Percentiles rank a stretch among this genome's conserved stretches.
phyloP scores from a whole-genome alignment of 2,329 filamentous ascomycete species.

The Allantophomopsis cytisporea region DNA sequence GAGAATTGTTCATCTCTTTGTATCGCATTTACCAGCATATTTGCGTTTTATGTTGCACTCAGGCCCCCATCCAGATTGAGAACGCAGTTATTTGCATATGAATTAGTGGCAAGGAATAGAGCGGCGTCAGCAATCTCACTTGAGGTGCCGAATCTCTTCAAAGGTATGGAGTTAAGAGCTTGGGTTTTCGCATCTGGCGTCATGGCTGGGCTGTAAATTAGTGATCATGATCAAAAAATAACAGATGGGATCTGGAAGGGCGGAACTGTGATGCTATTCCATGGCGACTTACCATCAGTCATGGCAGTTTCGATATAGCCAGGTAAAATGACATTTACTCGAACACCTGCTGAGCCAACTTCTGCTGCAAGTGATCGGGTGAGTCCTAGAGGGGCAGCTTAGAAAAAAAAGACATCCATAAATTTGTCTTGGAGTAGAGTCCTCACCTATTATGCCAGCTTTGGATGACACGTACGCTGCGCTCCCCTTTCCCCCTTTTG shows the following conservation, averaged over 20 bases:
- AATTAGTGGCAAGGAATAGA: conserved; percentile 61
- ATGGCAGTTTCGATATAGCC: conserved; percentile 76
- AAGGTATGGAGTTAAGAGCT: conserved; percentile 41
- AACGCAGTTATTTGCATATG: conserved; percentile 77
- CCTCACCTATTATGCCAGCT: conserved; percentile 58
- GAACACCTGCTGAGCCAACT: conserved; percentile 44
- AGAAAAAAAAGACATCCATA: not conserved
- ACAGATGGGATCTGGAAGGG: conserved; percentile 12
- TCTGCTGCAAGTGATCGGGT: conserved; percentile 55
- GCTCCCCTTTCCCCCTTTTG: conserved; percentile 55
- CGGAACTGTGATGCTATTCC: conserved; percentile 8
- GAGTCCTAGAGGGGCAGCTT: conserved; percentile 32
- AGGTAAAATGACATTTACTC: conserved; percentile 70
- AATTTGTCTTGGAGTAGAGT: conserved; percentile 1
- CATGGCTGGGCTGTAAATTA: conserved; percentile 27
- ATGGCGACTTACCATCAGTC: conserved; percentile 45
- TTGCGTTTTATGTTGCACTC: conserved; percentile 40
- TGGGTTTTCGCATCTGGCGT: conserved; percentile 18
- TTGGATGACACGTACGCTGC: conserved; percentile 69
- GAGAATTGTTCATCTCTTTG: conserved; percentile 1
- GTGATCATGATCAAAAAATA: conserved; percentile 4
- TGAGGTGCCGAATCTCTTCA: conserved; percentile 49
- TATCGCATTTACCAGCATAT: conserved; percentile 5
- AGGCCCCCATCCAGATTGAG: conserved; percentile 78
- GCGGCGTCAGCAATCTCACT: conserved; percentile 74